phyloP scores from a whole-genome alignment of 2,329 filamentous ascomycete species.

The Scedosporium aurantiacum region DNA sequence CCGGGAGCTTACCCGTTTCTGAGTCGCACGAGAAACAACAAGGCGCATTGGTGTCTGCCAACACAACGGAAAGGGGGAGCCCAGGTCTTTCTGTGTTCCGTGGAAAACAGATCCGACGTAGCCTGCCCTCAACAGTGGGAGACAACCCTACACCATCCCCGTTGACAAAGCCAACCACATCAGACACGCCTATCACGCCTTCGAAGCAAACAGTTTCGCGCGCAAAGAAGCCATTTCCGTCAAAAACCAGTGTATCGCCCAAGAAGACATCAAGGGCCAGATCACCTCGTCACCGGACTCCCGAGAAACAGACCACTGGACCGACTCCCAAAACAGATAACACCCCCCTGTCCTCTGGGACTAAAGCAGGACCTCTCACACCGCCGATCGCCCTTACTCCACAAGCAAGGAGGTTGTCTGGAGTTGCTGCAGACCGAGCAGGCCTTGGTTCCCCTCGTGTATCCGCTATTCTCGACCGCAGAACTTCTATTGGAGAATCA shows the following conservation, averaged over 20 bases:
- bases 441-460: conserved; percentile 69
- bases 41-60: conserved; percentile 16
- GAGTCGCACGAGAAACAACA: conserved; percentile 6
- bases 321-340: conserved; percentile 16
- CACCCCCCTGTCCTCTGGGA: conserved; percentile 40
- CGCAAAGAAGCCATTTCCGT: neutral
- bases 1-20: neutral
- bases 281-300: conserved; percentile 17
- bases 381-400: conserved; percentile 56
- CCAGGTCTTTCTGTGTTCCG: conserved; percentile 44
- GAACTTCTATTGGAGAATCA: conserved; percentile 59
- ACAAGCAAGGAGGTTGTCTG: conserved; percentile 42
- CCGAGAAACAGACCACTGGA: conserved; percentile 6
- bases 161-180: conserved; percentile 12
- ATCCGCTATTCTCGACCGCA: conserved; percentile 57
- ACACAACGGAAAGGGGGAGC: conserved; percentile 30
- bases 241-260: neutral
- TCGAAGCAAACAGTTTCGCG: conserved; percentile 10
- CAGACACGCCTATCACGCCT: conserved; percentile 7
- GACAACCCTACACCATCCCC: neutral
- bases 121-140: conserved; percentile 24
- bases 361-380: conserved; percentile 43
- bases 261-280: conserved; percentile 6
- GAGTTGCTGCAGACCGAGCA: conserved; percentile 56
- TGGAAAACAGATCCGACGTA: conserved; percentile 37